These are phyloP conservation scores for Botryobasidium botryosum DNA, from an alignment of 768 basidiomycete genomes.

Conservation along the genomic window DNA sequence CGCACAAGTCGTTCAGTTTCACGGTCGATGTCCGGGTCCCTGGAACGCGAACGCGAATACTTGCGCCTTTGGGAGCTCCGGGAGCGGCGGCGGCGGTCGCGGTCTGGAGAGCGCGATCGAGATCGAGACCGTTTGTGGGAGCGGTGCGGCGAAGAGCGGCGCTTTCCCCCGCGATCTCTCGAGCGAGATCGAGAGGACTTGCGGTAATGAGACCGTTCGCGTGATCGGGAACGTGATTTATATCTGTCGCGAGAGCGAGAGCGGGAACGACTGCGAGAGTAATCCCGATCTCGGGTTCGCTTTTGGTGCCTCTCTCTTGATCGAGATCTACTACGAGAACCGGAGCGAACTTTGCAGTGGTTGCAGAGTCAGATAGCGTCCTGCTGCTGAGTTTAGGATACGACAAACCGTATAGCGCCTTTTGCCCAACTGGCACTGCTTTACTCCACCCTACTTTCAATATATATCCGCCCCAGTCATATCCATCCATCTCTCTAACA, in stretches of 20 bases:
- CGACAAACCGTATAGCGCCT: slow-evolving; percentile 50
- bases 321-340: neutral
- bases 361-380: too few species aligned
- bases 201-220: slow-evolving; percentile 26
- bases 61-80: slow-evolving; percentile 12
- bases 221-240: slow-evolving; percentile 8
- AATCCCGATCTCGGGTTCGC: neutral
- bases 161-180: slow-evolving; percentile 3
- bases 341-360: too few species aligned
- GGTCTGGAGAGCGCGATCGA: slow-evolving; percentile 27
- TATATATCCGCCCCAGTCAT: slow-evolving; percentile 84
- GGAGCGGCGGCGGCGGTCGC: slow-evolving; percentile 12
- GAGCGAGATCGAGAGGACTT: slow-evolving; percentile 25
- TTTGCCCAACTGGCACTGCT: slow-evolving; percentile 70
- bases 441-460: slow-evolving; percentile 95
- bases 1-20: slow-evolving; percentile 76
- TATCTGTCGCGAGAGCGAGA: slow-evolving; percentile 20
- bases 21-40: neutral
- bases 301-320: neutral
- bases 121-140: slow-evolving; percentile 17
- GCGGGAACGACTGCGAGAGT: slow-evolving; percentile 19
- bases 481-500: slow-evolving; percentile 76
- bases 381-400: too few species aligned
- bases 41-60: slow-evolving; percentile 20
- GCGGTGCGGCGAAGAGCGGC: neutral